Evolutionary conservation across 2,329 filamentous ascomycete species (phyloP).

Genomic region (Dactylellina sp.): DNA sequence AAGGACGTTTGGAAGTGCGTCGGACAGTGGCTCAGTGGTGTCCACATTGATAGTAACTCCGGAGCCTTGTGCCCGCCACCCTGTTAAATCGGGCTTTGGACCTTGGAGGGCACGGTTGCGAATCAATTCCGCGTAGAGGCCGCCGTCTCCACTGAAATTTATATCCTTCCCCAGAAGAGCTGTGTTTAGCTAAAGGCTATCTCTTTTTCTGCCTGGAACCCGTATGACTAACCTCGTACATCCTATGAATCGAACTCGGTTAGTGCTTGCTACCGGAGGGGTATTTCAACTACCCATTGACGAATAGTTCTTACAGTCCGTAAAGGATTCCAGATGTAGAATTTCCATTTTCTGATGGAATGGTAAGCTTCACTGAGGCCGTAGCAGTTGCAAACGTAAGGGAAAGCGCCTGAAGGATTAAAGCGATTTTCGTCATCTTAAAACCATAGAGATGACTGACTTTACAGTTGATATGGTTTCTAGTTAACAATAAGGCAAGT

Average conservation of each 20-base stretch:
- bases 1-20: conserved; percentile 68
- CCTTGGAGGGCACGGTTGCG: conserved; percentile 78
- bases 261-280: not conserved
- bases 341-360: conserved; percentile 39
- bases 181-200: not conserved
- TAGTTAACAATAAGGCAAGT: not conserved
- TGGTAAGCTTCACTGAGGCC: conserved; percentile 26
- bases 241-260: conserved; percentile 1
- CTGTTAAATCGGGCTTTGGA: conserved; percentile 64
- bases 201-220: not conserved
- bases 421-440: conserved; percentile 13
- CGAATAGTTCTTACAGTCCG: conserved; percentile 24
- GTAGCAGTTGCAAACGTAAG: conserved; percentile 1
- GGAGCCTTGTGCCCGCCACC: conserved; percentile 66
- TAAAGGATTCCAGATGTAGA: conserved; percentile 31
- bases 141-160: conserved; percentile 77
- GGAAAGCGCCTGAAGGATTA: conserved; percentile 10
- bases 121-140: conserved; percentile 78
- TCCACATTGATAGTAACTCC: conserved; percentile 67
- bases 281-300: not conserved
- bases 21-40: conserved; percentile 59
- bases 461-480: not conserved
- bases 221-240: conserved; percentile 62
- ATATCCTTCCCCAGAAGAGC: conserved; percentile 68
- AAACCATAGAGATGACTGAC: not conserved